These are phyloP conservation scores for Camptophora hylomeconis DNA, from an alignment of 2,329 filamentous ascomycete genomes.

Conservation along the genomic window DNA sequence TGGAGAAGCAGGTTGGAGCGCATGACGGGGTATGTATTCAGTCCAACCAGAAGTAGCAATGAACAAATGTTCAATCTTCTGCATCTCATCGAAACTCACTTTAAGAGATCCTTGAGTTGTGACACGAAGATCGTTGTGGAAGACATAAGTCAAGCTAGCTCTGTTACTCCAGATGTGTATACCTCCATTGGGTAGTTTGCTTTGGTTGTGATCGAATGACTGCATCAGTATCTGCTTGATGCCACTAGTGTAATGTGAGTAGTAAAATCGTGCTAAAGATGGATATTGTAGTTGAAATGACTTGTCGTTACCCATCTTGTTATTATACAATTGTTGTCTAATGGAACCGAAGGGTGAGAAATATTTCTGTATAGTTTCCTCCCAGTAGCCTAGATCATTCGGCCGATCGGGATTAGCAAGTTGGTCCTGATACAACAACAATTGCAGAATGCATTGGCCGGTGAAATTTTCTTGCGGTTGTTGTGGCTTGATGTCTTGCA, in stretches of 20 bases:
- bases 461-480: conserved; percentile 23
- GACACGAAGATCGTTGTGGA: conserved; percentile 70
- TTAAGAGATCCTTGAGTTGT: conserved; percentile 65
- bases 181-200: conserved; percentile 46
- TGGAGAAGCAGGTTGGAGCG: conserved; percentile 34
- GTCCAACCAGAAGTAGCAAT: conserved; percentile 65
- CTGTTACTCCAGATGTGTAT: conserved; percentile 64
- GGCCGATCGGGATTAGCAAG: conserved; percentile 34
- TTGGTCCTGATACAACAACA: conserved; percentile 44
- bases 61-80: conserved; percentile 75
- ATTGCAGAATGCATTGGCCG: conserved; percentile 36
- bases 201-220: conserved; percentile 55
- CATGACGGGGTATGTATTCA: conserved; percentile 64
- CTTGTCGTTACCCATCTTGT: conserved; percentile 44
- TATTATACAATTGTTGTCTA: conserved; percentile 53
- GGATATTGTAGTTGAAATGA: conserved; percentile 76
- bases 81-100: conserved; percentile 64
- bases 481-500: conserved; percentile 27
- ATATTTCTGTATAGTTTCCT: conserved; percentile 63
- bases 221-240: conserved; percentile 77
- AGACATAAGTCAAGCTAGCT: conserved; percentile 80
- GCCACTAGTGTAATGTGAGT: conserved; percentile 76
- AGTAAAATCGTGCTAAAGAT: conserved; percentile 76
- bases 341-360: conserved; percentile 69
- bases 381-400: conserved; percentile 66